A percentile compares a stretch with the other conserved stretches of the same genome.
Evolutionary conservation across 805 yeast genomes (phyloP).

Genomic region (Helenozyma baotianmanensis): DNA sequence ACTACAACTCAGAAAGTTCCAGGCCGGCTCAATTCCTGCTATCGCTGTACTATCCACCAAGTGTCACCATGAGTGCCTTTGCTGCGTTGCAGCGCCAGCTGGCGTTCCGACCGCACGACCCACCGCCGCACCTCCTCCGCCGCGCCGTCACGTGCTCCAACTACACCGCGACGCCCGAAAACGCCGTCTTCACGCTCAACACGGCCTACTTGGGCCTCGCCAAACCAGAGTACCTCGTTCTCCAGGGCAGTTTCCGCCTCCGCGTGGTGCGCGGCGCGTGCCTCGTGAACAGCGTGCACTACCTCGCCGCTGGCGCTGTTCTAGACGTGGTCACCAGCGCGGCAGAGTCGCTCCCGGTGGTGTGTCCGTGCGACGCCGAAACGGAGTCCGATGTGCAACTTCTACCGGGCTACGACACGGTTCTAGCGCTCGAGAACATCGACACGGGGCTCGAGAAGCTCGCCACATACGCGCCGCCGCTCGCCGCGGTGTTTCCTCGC

Average conservation of each 20-base stretch:
- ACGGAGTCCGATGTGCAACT: slow-evolving; percentile 18
- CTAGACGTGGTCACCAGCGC: slow-evolving; percentile 25
- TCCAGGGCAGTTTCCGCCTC: slow-evolving; percentile 46
- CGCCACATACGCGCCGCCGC: slow-evolving; percentile 39
- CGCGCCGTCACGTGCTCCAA: slow-evolving; percentile 4
- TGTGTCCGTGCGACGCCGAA: slow-evolving; percentile 35
- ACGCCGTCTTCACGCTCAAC: slow-evolving; percentile 9
- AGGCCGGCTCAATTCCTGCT: too few species aligned
- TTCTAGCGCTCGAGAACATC: slow-evolving; percentile 32
- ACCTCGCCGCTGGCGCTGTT: slow-evolving; percentile 22
- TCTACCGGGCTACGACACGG: slow-evolving; percentile 39
- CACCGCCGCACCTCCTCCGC: slow-evolving; percentile 3
- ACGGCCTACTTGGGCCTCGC: slow-evolving; percentile 36
- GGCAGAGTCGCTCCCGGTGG: slow-evolving; percentile 40
- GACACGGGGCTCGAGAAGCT: slow-evolving; percentile 44
- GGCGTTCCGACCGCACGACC: slow-evolving; percentile 4
- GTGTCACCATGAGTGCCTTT: slow-evolving; percentile 13
- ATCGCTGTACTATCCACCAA: too few species aligned
- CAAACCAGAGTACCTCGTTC: slow-evolving; percentile 35
- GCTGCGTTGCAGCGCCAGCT: slow-evolving; percentile 10
- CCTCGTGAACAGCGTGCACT: slow-evolving; percentile 36
- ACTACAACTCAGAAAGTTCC: too few species aligned
- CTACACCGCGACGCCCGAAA: slow-evolving; percentile 5
- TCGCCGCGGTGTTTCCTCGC: slow-evolving; percentile 31
- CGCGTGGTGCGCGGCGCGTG: slow-evolving; percentile 46